Percentiles rank a stretch among this genome's conserved stretches.
These are phyloP conservation scores for Bruguiera hainesii DNA, from an alignment of 441 rosid genomes.

Conservation along the genomic window DNA sequence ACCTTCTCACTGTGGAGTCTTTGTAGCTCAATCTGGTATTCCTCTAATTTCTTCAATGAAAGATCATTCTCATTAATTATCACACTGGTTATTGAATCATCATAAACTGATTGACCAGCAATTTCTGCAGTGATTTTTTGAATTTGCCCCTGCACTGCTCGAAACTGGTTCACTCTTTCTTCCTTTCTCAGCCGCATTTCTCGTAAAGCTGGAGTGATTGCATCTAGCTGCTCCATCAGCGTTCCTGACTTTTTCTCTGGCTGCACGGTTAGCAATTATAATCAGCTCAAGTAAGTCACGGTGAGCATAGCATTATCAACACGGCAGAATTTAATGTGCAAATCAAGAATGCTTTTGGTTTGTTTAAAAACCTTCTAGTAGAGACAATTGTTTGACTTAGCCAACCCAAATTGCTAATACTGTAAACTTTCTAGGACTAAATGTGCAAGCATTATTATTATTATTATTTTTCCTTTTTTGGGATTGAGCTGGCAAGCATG, in stretches of 20 bases:
- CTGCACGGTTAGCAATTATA: conserved; percentile 34
- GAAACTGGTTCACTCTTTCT: conserved; percentile 74
- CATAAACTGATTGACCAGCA: conserved; percentile 76
- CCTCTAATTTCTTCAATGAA: conserved; percentile 87
- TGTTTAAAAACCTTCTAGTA: background rate
- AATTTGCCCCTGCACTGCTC: conserved; percentile 74
- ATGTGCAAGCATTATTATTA: background rate
- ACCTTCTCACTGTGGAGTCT: conserved; percentile 90
- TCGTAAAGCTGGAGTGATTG: conserved; percentile 80
- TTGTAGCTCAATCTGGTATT: conserved; percentile 79
- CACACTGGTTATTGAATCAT: conserved; percentile 54
- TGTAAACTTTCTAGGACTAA: background rate
- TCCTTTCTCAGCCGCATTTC: conserved; percentile 90
- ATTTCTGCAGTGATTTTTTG: conserved; percentile 87
- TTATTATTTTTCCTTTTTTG: too few species aligned
- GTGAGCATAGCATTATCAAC: background rate
- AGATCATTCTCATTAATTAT: conserved; percentile 77
- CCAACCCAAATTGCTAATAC: background rate
- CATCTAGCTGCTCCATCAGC: conserved; percentile 81
- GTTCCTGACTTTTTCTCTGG: conserved; percentile 90
- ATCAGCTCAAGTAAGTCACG: conserved; percentile 5
- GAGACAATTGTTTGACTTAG: background rate
- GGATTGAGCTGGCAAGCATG: too few species aligned
- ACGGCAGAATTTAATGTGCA: background rate
- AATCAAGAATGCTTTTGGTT: background rate